Percentiles rank a stretch among this genome's conserved stretches.
These are phyloP conservation scores for Cyberlindnera nakhonratchasimensis DNA, from an alignment of 805 yeast species.

Conservation along the genomic window DNA sequence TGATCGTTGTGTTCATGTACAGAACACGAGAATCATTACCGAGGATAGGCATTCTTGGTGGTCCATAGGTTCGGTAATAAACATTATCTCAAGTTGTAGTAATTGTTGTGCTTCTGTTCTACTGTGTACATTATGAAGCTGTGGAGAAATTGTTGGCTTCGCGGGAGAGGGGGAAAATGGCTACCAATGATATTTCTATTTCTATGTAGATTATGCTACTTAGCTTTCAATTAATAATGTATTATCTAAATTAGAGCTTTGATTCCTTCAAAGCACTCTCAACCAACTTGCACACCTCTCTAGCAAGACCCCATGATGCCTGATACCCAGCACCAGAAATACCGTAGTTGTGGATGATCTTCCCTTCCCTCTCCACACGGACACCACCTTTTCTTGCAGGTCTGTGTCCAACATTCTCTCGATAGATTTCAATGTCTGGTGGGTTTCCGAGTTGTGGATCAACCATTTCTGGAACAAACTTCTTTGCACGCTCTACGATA, in stretches of 20 bases:
- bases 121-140: too few relatives aligned
- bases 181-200: not conserved
- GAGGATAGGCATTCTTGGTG: not conserved
- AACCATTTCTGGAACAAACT: slow-evolving; percentile 29
- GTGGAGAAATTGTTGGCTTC: too few relatives aligned
- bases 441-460: slow-evolving; percentile 29
- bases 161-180: too few relatives aligned
- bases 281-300: slow-evolving; percentile 38
- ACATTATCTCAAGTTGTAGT: too few relatives aligned
- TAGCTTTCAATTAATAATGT: too few relatives aligned
- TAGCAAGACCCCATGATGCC: slow-evolving; percentile 62
- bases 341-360: slow-evolving; percentile 61
- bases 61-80: too few relatives aligned
- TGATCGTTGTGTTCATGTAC: not conserved
- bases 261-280: slow-evolving; percentile 27
- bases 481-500: slow-evolving; percentile 32
- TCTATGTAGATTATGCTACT: too few relatives aligned
- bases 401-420: slow-evolving; percentile 60
- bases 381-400: slow-evolving; percentile 64
- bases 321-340: slow-evolving; percentile 80
- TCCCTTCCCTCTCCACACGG: slow-evolving; percentile 43
- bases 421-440: slow-evolving; percentile 42
- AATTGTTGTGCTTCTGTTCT: too few relatives aligned
- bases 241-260: slow-evolving; percentile 14
- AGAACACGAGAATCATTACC: not conserved